These are phyloP conservation scores for Jackrogersella multiformis DNA, from an alignment of 495 filamentous ascomycete genomes.

Conservation along the genomic window DNA sequence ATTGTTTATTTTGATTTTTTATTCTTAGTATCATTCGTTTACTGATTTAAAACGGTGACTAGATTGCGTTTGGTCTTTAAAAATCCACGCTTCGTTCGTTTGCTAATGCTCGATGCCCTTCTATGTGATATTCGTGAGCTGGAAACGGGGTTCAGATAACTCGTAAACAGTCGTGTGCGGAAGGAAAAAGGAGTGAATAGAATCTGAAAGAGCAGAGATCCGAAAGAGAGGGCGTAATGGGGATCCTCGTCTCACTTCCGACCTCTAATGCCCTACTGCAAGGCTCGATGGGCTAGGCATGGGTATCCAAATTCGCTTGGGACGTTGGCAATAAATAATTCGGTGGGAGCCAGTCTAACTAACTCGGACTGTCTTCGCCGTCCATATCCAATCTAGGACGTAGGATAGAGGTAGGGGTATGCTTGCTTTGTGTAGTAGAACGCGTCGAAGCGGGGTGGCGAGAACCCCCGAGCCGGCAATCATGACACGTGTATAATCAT, in stretches of 20 bases:
- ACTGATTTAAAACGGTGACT: constrained; percentile 27
- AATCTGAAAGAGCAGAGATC: constrained; percentile 22
- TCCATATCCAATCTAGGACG: not conserved
- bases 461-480: constrained; percentile 28
- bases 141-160: constrained; percentile 5
- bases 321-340: not conserved
- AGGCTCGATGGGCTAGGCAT: constrained; percentile 2
- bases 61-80: constrained; percentile 28
- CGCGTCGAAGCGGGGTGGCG: constrained; percentile 20
- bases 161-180: constrained; percentile 34
- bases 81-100: constrained; percentile 20
- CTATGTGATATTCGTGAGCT: constrained; percentile 33
- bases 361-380: constrained; percentile 6
- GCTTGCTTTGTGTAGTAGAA: constrained; percentile 1
- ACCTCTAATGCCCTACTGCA: constrained; percentile 13
- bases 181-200: constrained; percentile 31
- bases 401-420: not conserved
- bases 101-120: constrained; percentile 34
- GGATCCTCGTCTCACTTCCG: constrained; percentile 16
- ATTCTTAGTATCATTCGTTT: constrained; percentile 37
- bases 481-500: constrained; percentile 42
- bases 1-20: constrained; percentile 33
- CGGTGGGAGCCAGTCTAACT: not conserved
- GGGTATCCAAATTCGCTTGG: not conserved
- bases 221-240: constrained; percentile 31